Evolutionary conservation across 2,329 filamentous ascomycete genomes (phyloP).

Genomic region (Nemania sp.): DNA sequence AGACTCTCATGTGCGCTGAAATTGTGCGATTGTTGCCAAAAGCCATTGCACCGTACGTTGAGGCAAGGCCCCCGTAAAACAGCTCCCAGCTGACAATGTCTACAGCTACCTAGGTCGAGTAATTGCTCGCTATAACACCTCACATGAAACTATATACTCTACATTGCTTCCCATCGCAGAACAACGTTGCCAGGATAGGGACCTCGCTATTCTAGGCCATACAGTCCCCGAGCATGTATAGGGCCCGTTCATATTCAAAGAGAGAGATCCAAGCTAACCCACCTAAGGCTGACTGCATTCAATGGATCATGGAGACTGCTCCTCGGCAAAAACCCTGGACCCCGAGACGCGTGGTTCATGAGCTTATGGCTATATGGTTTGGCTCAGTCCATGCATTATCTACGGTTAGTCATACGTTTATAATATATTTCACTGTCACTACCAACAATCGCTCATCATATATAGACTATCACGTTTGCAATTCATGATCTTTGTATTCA

Average conservation of each 20-base stretch:
- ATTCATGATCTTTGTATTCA: constrained; percentile 41
- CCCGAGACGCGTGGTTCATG: constrained; percentile 45
- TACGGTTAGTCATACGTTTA: constrained; percentile 38
- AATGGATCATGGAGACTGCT: constrained; percentile 52
- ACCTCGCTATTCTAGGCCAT: constrained; percentile 1
- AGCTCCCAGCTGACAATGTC: neutral
- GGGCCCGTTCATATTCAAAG: neutral
- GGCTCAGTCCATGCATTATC: constrained; percentile 49
- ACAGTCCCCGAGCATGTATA: constrained; percentile 24
- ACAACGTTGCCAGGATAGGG: constrained; percentile 21
- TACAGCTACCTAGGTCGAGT: constrained; percentile 12
- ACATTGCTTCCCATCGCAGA: constrained; percentile 18
- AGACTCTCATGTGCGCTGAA: constrained; percentile 46
- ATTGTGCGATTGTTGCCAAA: constrained; percentile 42
- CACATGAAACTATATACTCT: constrained; percentile 11
- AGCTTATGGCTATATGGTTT: constrained; percentile 53
- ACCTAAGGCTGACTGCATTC: constrained; percentile 45
- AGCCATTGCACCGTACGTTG: constrained; percentile 10
- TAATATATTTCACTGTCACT: neutral
- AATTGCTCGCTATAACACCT: constrained; percentile 3
- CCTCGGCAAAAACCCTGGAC: constrained; percentile 47
- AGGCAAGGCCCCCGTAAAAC: neutral
- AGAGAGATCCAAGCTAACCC: neutral
- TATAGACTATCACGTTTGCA: constrained; percentile 38
- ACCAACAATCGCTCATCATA: neutral